Evolutionary conservation across 306 rosid species (phyloP).

Genomic region (Rosa rugosa): DNA sequence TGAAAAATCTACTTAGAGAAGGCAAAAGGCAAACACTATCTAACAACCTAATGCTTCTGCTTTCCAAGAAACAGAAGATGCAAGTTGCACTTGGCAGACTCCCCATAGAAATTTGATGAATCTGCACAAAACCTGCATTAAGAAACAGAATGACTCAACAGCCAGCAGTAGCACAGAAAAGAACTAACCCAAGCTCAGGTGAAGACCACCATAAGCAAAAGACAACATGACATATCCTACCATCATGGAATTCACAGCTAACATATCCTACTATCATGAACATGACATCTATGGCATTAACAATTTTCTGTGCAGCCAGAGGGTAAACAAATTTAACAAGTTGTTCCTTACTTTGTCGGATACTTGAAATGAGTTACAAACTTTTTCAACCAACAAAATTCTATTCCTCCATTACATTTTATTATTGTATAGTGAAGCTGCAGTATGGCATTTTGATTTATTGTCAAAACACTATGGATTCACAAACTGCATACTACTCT

Average conservation of each 20-base stretch:
- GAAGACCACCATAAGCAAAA: background rate
- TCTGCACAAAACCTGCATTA: conserved; percentile 15
- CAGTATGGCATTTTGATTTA: background rate
- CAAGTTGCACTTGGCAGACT: background rate
- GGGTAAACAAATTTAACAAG: background rate
- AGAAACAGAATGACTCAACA: background rate
- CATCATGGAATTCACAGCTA: background rate
- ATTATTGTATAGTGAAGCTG: background rate
- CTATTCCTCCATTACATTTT: background rate
- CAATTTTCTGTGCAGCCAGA: background rate
- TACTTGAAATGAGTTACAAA: background rate
- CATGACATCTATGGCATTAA: background rate
- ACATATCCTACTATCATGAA: background rate
- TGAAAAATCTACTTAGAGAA: background rate
- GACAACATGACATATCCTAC: background rate
- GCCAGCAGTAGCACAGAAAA: background rate
- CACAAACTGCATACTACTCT: background rate
- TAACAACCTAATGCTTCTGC: conserved; percentile 8
- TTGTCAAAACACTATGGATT: background rate
- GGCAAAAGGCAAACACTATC: conserved; percentile 1
- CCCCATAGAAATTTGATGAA: background rate
- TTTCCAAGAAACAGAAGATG: background rate
- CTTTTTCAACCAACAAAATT: background rate
- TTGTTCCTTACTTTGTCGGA: background rate
- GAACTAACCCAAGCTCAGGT: background rate